phyloP scores from a whole-genome alignment of 148 eudicot genomes.

The Fagopyrum esculentum region DNA sequence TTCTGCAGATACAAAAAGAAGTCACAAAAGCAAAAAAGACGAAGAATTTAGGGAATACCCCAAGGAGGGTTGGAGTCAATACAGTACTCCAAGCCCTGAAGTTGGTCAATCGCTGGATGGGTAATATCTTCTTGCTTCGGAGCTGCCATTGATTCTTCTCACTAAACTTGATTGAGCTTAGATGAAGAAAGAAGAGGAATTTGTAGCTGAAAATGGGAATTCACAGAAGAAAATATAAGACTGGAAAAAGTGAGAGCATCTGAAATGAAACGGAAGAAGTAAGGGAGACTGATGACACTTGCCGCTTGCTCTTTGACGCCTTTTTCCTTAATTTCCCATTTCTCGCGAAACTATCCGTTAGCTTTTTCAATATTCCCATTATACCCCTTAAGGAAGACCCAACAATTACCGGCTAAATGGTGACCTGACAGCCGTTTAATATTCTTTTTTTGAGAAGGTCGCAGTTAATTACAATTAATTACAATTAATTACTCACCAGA shows the following conservation, averaged over 20 bases:
- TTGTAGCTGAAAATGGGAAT: constrained; percentile 1
- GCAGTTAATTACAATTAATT: background rate
- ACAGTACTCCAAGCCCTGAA: constrained; percentile 95
- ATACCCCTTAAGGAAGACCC: constrained; percentile 65
- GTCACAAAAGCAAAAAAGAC: background rate
- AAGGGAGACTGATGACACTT: constrained; percentile 6
- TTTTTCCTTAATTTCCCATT: constrained; percentile 7
- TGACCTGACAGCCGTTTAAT: background rate
- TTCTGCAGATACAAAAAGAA: background rate
- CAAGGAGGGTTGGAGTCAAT: constrained; percentile 95
- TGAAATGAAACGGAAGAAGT: constrained; percentile 2
- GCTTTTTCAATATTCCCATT: constrained; percentile 36
- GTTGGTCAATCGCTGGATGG: constrained; percentile 91
- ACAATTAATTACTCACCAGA: background rate
- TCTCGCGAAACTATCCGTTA: constrained; percentile 44
- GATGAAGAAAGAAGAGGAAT: constrained; percentile 16
- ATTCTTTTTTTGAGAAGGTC: background rate
- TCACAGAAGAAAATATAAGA: constrained; percentile 9
- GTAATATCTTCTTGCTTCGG: constrained; percentile 76
- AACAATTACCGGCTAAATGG: constrained; percentile 12
- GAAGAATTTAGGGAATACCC: constrained; percentile 41
- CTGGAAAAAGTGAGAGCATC: background rate
- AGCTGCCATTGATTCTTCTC: constrained; percentile 39
- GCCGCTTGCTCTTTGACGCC: background rate
- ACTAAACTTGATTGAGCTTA: background rate